These are phyloP conservation scores for Erodium moschatum DNA, from an alignment of 441 rosid species.

Conservation along the genomic window DNA sequence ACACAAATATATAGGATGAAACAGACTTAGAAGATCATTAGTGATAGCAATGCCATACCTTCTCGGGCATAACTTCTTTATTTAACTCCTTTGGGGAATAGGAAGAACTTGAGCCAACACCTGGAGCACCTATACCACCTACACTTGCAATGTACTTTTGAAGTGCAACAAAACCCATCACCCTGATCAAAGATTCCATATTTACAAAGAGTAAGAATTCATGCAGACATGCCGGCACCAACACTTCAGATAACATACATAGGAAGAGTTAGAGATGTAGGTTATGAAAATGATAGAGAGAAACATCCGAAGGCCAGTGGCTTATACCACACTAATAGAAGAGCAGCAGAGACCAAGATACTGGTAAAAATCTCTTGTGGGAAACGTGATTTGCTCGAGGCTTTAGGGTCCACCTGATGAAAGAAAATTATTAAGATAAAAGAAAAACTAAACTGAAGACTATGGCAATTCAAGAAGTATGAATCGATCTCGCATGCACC, in stretches of 20 bases:
- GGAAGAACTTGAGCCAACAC: constrained; percentile 93
- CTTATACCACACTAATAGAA: constrained; percentile 72
- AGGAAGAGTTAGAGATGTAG: neutral
- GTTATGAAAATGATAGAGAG: neutral
- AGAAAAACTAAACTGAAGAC: neutral
- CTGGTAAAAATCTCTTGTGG: constrained; percentile 67
- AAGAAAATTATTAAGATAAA: constrained; percentile 15
- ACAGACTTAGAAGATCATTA: constrained; percentile 8
- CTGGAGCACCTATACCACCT: constrained; percentile 95
- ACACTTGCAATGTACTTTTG: constrained; percentile 84
- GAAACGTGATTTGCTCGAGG: constrained; percentile 62
- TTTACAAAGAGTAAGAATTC: constrained; percentile 21
- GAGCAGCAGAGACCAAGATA: constrained; percentile 71
- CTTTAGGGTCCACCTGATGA: constrained; percentile 74
- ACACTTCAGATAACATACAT: constrained; percentile 8
- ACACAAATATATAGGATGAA: neutral
- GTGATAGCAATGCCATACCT: constrained; percentile 37
- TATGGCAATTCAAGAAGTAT: neutral
- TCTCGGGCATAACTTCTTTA: constrained; percentile 88
- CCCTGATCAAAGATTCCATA: constrained; percentile 37
- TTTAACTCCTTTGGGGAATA: constrained; percentile 83
- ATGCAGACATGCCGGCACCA: constrained; percentile 13
- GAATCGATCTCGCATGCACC: neutral
- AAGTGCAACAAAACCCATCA: constrained; percentile 89
- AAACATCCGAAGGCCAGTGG: constrained; percentile 6